Evolutionary conservation across 495 filamentous ascomycete species (phyloP).

Genomic region (Neurospora hispaniola): DNA sequence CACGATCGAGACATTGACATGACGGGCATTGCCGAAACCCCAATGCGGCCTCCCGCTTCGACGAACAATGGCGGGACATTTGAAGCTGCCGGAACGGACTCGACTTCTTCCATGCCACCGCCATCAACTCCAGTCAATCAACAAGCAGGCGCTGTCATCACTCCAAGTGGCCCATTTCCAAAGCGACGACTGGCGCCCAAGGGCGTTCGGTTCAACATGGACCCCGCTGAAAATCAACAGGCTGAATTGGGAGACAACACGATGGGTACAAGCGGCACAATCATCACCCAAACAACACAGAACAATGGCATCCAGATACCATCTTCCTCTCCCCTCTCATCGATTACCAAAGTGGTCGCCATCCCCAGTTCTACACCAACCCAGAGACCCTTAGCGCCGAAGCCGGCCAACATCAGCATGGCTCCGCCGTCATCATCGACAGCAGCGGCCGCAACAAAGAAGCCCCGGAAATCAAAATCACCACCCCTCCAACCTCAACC

Average conservation of each 20-base stretch:
- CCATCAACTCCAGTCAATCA: not conserved
- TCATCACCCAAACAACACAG: not conserved
- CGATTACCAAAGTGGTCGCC: not conserved
- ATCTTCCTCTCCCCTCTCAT: not conserved
- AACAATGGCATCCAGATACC: not conserved
- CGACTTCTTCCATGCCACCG: not conserved
- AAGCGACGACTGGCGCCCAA: constrained; percentile 6
- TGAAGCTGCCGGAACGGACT: not conserved
- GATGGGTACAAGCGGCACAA: not conserved
- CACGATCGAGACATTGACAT: constrained; percentile 12
- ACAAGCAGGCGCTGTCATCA: not conserved
- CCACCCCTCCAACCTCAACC: constrained; percentile 22
- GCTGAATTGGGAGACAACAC: not conserved
- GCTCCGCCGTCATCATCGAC: constrained; percentile 2
- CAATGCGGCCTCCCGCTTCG: constrained; percentile 1
- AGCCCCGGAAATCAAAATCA: constrained; percentile 30
- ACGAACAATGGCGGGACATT: constrained; percentile 12
- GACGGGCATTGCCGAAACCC: constrained; percentile 7
- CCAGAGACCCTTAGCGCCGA: constrained; percentile 8
- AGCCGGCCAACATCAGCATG: constrained; percentile 1
- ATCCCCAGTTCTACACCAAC: not conserved
- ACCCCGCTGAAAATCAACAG: not conserved
- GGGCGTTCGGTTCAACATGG: constrained; percentile 2
- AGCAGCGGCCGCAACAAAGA: constrained; percentile 12
- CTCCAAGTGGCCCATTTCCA: constrained; percentile 1